phyloP scores from a whole-genome alignment of 768 basidiomycete species.

The Russula abietina region DNA sequence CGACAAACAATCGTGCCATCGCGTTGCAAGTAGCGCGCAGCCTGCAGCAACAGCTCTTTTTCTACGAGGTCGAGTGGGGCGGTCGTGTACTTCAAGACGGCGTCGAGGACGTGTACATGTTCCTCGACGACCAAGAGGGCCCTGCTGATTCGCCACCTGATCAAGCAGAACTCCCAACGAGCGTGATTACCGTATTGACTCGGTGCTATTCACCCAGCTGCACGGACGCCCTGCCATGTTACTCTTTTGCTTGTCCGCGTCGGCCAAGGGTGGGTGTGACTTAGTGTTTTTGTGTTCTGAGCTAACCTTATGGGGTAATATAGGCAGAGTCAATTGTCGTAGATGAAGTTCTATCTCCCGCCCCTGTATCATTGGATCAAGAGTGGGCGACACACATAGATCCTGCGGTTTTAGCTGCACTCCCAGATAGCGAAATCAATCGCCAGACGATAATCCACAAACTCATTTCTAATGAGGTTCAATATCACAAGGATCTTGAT shows the following conservation, averaged over 20 bases:
- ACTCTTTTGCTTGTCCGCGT: slow-evolving; percentile 74
- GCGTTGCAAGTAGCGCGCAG: slow-evolving; percentile 86
- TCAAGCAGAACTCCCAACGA: slow-evolving; percentile 74
- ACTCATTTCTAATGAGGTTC: slow-evolving; percentile 81
- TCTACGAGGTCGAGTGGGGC: slow-evolving; percentile 96
- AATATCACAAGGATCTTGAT: slow-evolving; percentile 84
- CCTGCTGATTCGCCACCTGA: slow-evolving; percentile 53
- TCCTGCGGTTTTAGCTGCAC: slow-evolving; percentile 41
- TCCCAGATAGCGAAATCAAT: slow-evolving; percentile 73
- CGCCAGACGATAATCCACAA: slow-evolving; percentile 88
- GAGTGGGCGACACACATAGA: slow-evolving; percentile 53
- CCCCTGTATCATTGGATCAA: slow-evolving; percentile 25
- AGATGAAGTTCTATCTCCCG: not conserved
- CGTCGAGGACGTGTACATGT: slow-evolving; percentile 91
- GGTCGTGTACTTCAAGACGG: slow-evolving; percentile 74
- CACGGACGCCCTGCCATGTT: slow-evolving; percentile 72
- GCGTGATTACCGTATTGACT: slow-evolving; percentile 84
- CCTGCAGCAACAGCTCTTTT: slow-evolving; percentile 88
- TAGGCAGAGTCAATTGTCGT: slow-evolving; percentile 27
- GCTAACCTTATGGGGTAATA: too few species aligned
- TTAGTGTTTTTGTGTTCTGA: too few species aligned
- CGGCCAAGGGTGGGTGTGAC: slow-evolving; percentile 39
- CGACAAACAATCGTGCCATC: slow-evolving; percentile 71
- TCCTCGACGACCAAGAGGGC: slow-evolving; percentile 75
- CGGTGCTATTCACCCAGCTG: slow-evolving; percentile 88